Conservation (phyloP, 2,329 filamentous ascomycete genomes). For the Daldinia sp. region DNA sequence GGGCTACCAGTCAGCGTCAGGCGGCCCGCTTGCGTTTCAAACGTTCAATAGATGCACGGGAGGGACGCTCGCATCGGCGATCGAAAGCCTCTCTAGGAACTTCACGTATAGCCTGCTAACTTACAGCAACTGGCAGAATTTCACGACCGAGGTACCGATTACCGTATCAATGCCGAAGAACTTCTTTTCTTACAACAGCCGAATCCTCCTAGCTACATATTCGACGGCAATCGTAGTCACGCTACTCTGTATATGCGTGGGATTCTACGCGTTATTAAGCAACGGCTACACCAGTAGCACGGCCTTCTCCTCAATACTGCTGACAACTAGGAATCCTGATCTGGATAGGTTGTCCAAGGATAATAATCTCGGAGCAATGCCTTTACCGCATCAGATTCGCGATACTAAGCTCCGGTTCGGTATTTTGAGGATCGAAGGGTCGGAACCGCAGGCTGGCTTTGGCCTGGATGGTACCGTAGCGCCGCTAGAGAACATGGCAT, state of each 20-base stretch:
- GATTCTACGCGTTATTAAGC: slow-evolving; percentile 12
- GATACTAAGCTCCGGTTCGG: slow-evolving; percentile 24
- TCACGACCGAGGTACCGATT: slow-evolving; percentile 13
- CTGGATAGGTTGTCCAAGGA: slow-evolving; percentile 16
- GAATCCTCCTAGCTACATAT: slow-evolving; percentile 15
- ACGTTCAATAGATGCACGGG: slow-evolving; percentile 14
- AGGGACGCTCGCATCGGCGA: slow-evolving; percentile 22
- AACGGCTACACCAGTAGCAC: slow-evolving; percentile 27
- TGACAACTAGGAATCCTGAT: slow-evolving; percentile 28
- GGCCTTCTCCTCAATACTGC: slow-evolving; percentile 20
- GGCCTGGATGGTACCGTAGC: slow-evolving; percentile 20
- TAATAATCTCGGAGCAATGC: slow-evolving; percentile 15
- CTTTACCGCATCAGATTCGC: slow-evolving; percentile 13
- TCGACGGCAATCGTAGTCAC: slow-evolving; percentile 12
- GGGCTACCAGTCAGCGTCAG: not conserved
- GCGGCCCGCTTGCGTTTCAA: slow-evolving; percentile 10
- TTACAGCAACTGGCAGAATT: slow-evolving; percentile 23
- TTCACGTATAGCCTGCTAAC: slow-evolving; percentile 30
- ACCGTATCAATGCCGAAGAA: slow-evolving; percentile 19
- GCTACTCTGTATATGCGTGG: slow-evolving; percentile 18
- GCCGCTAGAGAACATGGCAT: slow-evolving; percentile 12
- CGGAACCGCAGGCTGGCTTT: slow-evolving; percentile 14
- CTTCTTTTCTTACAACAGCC: slow-evolving; percentile 19
- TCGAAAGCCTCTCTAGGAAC: slow-evolving; percentile 23
- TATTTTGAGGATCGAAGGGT: slow-evolving; percentile 1